Evolutionary conservation across 2,329 filamentous ascomycete species (phyloP), one percentile per base, ranked within the genome.

Genomic region (Phialemonium atrogriseum): DNA sequence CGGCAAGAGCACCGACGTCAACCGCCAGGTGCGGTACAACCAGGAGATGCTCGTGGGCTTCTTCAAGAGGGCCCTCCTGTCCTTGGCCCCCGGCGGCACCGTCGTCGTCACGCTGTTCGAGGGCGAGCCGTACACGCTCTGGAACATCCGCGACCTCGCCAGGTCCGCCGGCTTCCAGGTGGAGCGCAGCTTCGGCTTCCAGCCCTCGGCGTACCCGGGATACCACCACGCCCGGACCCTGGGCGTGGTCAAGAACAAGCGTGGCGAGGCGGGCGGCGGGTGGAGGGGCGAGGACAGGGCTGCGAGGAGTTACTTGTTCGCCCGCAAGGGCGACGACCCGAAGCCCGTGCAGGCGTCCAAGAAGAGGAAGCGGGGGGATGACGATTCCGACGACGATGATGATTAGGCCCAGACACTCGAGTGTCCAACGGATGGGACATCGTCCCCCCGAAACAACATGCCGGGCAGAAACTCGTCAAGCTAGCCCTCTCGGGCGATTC

Each of bases 21-120:
- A 95, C 62, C 72, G 91, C 21, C 91, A 98, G 60, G 87, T 95
- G 10, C 78, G 91, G 35, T 77, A 84, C 55, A 96, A 98, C 61
- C 88, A 94, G 58, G 77, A 82, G 49, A 66, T 86, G 30, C 67
- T 86, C 21, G 78, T 84, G 10, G 62, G 66, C 25, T 84, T 84
- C 59, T 85, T 86, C 60, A 53, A 56, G 37, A 59, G 64, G 34
- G 67, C 71, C 2, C 55, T 67, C 14, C 55, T 57, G 2, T 64
- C 68, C 2, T 65, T 84, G 2, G 59, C 70, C 0, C 62, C 61
- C 1, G 64, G 68, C 5, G 78, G 77, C 21, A 52, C 72, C 45
- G 77, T 95, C 33, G 59, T 94, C 32, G 77, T 96, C 14, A 93
- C 87, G 0, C 62, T 96, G 8, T 98, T 98, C 54, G 89, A 95